Conservation (phyloP, 768 basidiomycete species). For the Mycena sanguinolenta region DNA sequence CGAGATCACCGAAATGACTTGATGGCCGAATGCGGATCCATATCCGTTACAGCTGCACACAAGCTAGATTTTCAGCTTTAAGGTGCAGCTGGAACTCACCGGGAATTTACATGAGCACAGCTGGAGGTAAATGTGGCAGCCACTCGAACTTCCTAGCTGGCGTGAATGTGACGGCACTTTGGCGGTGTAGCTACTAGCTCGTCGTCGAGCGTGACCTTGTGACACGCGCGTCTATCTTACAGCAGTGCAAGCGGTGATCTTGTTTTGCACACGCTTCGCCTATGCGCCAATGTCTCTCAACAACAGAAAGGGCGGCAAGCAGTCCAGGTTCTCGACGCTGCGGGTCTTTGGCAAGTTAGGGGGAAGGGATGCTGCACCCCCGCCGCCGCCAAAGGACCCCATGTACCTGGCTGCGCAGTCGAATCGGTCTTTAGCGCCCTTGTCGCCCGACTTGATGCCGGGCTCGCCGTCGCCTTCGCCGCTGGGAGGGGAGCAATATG, state of each 20-base stretch:
- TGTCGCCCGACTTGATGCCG: slow-evolving; percentile 59
- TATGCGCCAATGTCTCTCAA: slow-evolving; percentile 4
- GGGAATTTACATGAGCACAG: neutral
- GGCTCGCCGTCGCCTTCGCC: slow-evolving; percentile 53
- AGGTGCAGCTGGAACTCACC: no score
- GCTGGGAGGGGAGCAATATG: slow-evolving; percentile 44
- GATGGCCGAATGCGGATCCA: no score
- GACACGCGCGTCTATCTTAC: no score
- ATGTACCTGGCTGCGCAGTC: slow-evolving; percentile 57
- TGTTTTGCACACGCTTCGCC: no score
- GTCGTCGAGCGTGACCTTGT: no score
- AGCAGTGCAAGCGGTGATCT: no score
- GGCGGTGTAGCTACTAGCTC: no score
- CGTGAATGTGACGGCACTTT: neutral
- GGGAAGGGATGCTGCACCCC: slow-evolving; percentile 54
- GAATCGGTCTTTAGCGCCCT: slow-evolving; percentile 60
- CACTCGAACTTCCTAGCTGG: neutral
- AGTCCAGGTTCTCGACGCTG: slow-evolving; percentile 39
- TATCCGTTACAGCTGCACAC: no score
- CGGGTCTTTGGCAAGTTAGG: slow-evolving; percentile 35
- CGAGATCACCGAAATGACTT: no score
- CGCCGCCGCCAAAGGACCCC: slow-evolving; percentile 75
- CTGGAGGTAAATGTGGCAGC: neutral
- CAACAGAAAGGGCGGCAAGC: slow-evolving; percentile 41
- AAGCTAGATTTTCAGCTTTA: no score